Evolutionary conservation across 495 filamentous ascomycete species (phyloP), one percentile per base, ranked within the genome.

Genomic region (Clohesyomyces aquaticus): DNA sequence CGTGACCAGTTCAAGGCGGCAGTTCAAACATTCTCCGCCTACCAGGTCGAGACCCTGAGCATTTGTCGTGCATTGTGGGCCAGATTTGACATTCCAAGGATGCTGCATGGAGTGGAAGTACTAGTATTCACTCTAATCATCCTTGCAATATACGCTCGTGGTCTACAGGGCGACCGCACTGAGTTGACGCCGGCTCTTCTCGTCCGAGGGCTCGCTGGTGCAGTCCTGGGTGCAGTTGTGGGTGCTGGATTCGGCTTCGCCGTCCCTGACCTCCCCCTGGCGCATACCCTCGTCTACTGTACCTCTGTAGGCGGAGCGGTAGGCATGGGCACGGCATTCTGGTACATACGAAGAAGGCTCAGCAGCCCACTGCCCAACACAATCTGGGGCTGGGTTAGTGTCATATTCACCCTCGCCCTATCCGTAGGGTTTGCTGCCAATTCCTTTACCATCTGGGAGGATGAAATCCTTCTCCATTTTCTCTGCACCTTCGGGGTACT

Each of bases 401-500:
- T 93, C 42, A 72, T 93, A 25, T 90, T 96, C 66, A 93, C 92
- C 0, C 73, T 90, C 25, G 84, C 85, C 65, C 91, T 95, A 72
- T 94, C 90, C 16, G 76, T 90, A 65, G 93, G 93, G 38, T 98
- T 97, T 75, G 94, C 91, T 0, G 93, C 94, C 3, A 99, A 98
- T 72, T 98, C 94, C 1, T 99, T 91, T 76, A 98, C 93, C 4
- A 96, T 99, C 64, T 98, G 95, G 95, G 94, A 99, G 77, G 95
- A 98, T 68, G 89, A 91, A 18, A 96, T 96, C 47, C 80, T 96
- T n/a, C 77, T 93, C 1, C 95, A 93, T 78, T 92, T 97, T 79
- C 83, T 97, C 56, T 83, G 84, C 2, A 95, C 93, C 0, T 97
- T 97, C 74, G 93, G 91, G 26, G 75, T 91, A 21, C 78, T 85